Evolutionary conservation across 768 basidiomycete species (phyloP), one percentile per base, ranked within the genome.

Genomic region (Vararia minispora): DNA sequence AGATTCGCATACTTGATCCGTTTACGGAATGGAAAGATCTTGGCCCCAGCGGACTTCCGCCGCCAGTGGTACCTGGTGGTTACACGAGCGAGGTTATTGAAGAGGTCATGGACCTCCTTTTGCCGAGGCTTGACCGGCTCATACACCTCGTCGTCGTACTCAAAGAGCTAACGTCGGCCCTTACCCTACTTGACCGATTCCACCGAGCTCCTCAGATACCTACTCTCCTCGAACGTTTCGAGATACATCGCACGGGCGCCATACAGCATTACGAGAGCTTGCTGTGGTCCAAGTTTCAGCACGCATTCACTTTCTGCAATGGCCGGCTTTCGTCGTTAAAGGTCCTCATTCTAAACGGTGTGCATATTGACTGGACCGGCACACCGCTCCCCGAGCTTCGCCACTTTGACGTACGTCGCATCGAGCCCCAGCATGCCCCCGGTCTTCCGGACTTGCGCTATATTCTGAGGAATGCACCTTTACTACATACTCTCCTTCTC

Each of bases 361-460:
- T 84, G 20, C 64, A 74, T 43, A 58, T 82, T 42, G 66, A 82
- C 54, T 84, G 80, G 74, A 47, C 58, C 11, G 54, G 53, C n/a
- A 64, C 74, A 6, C 38, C 54, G 35, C 21, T 79, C 8, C 48
- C 53, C 23, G 72, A 79, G 46, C 69, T 86, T n/a, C 66, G 66
- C 17, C 69, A 68, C 8, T 61, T 86, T 38, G 80, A 83, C 46
- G 58, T 86, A 36, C 71, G 80, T 27, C 69, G 73, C 20, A 64
- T 83, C 39, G 65, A 76, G 13, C 56, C 74, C 14, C 58, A 72
- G 4, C 57, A 66, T 12, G 66, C 64, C 20, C 80, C 79, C 5
- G 59, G 59, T 25, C 54, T 74, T 12, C 27, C 42, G 7, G 64
- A 64, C 18, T 80, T 82, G 54, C 68, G 71, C 26, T 56, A 65